Percentiles rank a stretch among this genome's conserved stretches.
These are phyloP conservation scores for Tetrastigma voinierianum DNA, from an alignment of 164 flowering plant species.

Conservation along the genomic window DNA sequence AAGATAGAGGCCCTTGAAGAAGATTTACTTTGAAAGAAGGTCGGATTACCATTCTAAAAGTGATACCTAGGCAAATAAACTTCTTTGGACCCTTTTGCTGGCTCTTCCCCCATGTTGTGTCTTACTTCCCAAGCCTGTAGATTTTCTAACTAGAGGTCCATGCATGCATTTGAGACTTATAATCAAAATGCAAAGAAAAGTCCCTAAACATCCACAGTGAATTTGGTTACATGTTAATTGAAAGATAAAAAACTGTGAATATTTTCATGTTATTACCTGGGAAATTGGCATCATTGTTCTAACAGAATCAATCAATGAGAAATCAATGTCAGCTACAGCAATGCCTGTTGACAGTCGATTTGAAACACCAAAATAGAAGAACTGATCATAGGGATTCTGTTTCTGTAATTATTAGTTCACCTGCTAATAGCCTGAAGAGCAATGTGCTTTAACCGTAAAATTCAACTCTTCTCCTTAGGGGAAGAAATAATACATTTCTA, in stretches of 20 bases:
- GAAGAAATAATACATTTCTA: too few relatives aligned
- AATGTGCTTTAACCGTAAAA: too few relatives aligned
- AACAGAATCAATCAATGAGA: slow-evolving; percentile 64
- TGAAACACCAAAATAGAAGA: slow-evolving; percentile 29
- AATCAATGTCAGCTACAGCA: slow-evolving; percentile 82
- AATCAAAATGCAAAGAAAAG: not conserved
- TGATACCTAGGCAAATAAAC: too few relatives aligned
- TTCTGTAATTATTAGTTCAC: not conserved
- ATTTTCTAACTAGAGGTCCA: too few relatives aligned
- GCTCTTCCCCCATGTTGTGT: too few relatives aligned
- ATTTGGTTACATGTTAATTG: not conserved
- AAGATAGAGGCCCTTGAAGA: too few relatives aligned
- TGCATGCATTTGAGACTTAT: not conserved
- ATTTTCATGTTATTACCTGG: slow-evolving; percentile 39
- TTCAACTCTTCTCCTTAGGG: too few relatives aligned
- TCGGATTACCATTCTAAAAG: too few relatives aligned
- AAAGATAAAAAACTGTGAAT: not conserved
- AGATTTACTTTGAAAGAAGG: too few relatives aligned
- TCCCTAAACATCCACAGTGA: not conserved
- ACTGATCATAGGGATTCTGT: not conserved
- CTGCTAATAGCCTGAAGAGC: not conserved
- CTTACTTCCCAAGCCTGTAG: too few relatives aligned
- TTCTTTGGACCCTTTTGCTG: too few relatives aligned
- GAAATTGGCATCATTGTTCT: slow-evolving; percentile 78
- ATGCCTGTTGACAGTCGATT: slow-evolving; percentile 78